A percentile compares a stretch with the other conserved stretches of the same genome.
Evolutionary conservation across 208 protist species (phyloP).

Genomic region (Leptomonas seymouri): DNA sequence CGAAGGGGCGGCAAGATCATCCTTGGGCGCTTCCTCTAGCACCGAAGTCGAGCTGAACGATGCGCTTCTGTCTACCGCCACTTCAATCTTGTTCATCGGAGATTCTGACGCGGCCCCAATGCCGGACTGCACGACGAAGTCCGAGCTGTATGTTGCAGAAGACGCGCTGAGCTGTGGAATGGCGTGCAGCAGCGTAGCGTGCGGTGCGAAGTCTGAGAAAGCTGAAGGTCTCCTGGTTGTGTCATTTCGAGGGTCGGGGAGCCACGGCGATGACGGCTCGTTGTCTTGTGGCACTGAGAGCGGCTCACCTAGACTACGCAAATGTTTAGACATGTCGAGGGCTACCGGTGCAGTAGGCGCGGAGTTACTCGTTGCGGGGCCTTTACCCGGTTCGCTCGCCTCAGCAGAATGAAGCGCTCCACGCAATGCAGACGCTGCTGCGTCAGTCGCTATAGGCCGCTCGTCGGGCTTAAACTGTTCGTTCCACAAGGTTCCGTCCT

Average conservation of each 20-base stretch:
- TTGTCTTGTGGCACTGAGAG: background rate
- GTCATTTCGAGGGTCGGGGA: background rate
- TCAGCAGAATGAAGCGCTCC: no score
- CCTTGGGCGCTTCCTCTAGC: background rate
- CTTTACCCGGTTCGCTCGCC: no score
- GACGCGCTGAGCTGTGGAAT: conserved; percentile 1
- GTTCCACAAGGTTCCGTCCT: no score
- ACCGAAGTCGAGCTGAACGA: background rate
- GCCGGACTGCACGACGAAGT: conserved; percentile 21
- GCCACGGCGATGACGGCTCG: conserved; percentile 6
- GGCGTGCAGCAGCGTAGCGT: background rate
- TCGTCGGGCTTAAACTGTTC: no score
- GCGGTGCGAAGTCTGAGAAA: background rate
- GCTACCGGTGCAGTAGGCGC: no score
- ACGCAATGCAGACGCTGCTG: no score
- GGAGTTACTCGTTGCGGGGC: no score
- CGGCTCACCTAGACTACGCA: background rate
- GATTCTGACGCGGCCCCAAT: background rate
- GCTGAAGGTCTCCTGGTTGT: background rate
- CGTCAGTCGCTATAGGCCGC: no score
- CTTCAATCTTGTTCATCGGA: background rate
- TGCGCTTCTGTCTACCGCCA: conserved; percentile 8
- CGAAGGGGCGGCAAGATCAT: background rate
- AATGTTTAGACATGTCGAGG: background rate
- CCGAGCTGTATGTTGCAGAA: conserved; percentile 9